Base-by-base conservation (phyloP, 352 stramenopile species). In the Pythium aphanidermatum region DNA sequence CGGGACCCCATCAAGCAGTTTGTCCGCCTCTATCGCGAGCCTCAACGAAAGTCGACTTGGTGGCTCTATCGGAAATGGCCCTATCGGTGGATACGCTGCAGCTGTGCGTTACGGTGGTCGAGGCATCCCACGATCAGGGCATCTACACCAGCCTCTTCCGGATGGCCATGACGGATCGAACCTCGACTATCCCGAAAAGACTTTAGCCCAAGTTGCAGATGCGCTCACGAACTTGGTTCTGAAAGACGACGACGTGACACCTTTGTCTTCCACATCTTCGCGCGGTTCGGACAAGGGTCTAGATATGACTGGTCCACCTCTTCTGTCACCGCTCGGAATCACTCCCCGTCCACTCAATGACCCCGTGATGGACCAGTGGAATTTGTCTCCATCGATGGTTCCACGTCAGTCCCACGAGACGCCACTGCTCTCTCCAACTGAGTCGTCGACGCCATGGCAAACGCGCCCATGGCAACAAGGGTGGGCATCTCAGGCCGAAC, bases 341-440 rank as follows among this genome's bases (percentile, higher is more conserved):
- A 54, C 56, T 17, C 60, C 80, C 25, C 72, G 65, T 35, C 64
- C 70, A 39, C 58, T 87, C 24, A 60, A 63, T 32, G 75, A 87
- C 27, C 73, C 71, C 7, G 69, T 83, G 43, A 86, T 88, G 31
- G 78, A 91, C 51, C 76, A 87, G 35, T 91, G 78, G 78, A 87
- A 83, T 30, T 31, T 91, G 20, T 88, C 78, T 34, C 74, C 74
- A 40, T 74, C 66, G 12, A 56, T 60, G 19, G 56, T 67, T 10
- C 67, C 75, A 5, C 73, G 77, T 21, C 53, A 63, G 10, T 58
- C 53, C 1, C 53, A 60, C 7, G 63, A 83, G 14, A 43, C 70
- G n/a, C 65, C 77, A 24, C 61, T 70, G 29, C 41, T 77, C 2
- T 71, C 61, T 2, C 55, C 69, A 28, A 71, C 60, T 4, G 51